Conservation (phyloP, 352 stramenopile species). For the Pythium rishiriense region DNA sequence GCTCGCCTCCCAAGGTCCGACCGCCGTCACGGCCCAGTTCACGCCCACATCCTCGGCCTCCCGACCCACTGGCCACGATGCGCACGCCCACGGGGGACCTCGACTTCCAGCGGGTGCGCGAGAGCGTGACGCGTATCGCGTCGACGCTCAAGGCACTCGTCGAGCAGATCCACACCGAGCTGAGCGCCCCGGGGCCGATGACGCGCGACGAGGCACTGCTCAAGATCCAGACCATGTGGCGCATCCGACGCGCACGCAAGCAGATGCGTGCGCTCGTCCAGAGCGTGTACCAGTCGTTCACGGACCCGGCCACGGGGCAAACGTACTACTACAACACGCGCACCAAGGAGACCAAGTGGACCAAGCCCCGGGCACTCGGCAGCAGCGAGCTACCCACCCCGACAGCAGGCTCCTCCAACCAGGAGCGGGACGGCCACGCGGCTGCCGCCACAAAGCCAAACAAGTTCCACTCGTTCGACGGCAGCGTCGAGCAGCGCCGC, state of each 20-base stretch:
- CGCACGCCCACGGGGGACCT: constrained; percentile 24
- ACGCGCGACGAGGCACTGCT: constrained; percentile 53
- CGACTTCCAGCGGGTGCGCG: constrained; percentile 49
- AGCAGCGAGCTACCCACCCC: not conserved
- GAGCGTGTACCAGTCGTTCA: constrained; percentile 58
- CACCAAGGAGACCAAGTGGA: constrained; percentile 70
- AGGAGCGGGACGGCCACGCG: constrained; percentile 4
- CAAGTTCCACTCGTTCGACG: not conserved
- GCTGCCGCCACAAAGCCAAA: constrained; percentile 6
- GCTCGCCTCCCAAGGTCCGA: not conserved
- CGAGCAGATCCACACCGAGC: constrained; percentile 46
- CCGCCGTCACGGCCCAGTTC: not conserved
- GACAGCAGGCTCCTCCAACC: not conserved
- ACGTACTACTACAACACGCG: constrained; percentile 84
- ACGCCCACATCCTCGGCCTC: not conserved
- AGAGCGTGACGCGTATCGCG: constrained; percentile 39
- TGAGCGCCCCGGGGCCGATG: constrained; percentile 40
- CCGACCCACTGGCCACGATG: constrained; percentile 3
- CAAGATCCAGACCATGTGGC: constrained; percentile 82
- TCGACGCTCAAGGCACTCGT: constrained; percentile 43
- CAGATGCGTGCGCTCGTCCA: constrained; percentile 59
- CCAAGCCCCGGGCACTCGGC: constrained; percentile 50
- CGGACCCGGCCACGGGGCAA: constrained; percentile 58
- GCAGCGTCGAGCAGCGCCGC: constrained; percentile 3
- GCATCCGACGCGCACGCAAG: constrained; percentile 63